Evolutionary conservation across 2,329 filamentous ascomycete species (phyloP), one percentile per base, ranked within the genome.

Genomic region (Cladophialophora carrionii): DNA sequence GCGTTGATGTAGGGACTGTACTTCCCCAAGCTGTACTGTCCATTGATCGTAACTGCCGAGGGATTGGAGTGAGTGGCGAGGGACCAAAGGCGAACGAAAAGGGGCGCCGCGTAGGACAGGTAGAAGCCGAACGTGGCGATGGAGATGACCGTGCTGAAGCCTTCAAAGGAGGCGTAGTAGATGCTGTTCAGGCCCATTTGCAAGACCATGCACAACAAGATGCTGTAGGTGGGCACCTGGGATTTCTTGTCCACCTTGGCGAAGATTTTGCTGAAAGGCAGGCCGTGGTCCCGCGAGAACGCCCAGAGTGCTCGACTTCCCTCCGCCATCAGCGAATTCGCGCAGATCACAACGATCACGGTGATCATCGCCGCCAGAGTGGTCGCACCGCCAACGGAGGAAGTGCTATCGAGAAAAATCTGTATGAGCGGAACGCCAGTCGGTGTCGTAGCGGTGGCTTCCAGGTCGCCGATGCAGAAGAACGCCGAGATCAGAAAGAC

Each of bases 111-210:
- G 70, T 87, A 86, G 0, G 84, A 86, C 0, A 86, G 76, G 68
- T 86, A 86, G 69, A 86, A 86, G 0, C 84, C 85, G 66, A 84
- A 80, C 0, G 84, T 86, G 0, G 84, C 80, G 60, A 86, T 85
- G 5, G 82, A 79, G 55, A 86, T 82, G 20, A 86, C 82, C 0
- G 84, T 86, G 55, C 83, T 80, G 70, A 85, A 85, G 0, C 83
- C 83, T 0, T 83, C 84, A 1, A 79, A 77, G 0, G 82, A 84
- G 0, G 83, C 83, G 63, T 85, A 85, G 66, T 85, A 83, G 53
- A 85, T 85, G 12, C 80, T 80, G 67, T 83, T 81, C 56, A 86
- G 78, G 0, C 80, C 83, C 65, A 84, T 77, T 65, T 86, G 84
- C 1, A 78, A 2, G 84, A 77, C 0, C 0, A 82, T 84, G 69